Evolutionary conservation across 129 eudicot genomes (phyloP).

Genomic region (Daucus carota): DH1_v3.0 NC_030386.2:29450501-29451000

Average conservation of each 20-base stretch:
- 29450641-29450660: not conserved
- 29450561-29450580: no score
- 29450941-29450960: conserved; percentile 42
- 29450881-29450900: conserved; percentile 70
- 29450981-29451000: not conserved
- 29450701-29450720: not conserved
- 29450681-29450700: not conserved
- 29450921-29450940: conserved; percentile 35
- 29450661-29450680: not conserved
- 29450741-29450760: not conserved
- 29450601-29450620: not conserved
- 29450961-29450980: conserved; percentile 50
- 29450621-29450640: not conserved
- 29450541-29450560: no score
- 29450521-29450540: no score
- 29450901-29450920: conserved; percentile 44
- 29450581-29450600: not conserved
- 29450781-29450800: conserved; percentile 6
- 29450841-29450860: conserved; percentile 60
- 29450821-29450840: conserved; percentile 38
- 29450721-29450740: no score
- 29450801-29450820: conserved; percentile 55
- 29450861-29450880: conserved; percentile 71
- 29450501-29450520: no score
- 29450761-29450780: not conserved